These are phyloP conservation scores for Diversispora epigaea DNA, from an alignment of 192 early-diverging fungal species.

Conservation along the genomic window DNA sequence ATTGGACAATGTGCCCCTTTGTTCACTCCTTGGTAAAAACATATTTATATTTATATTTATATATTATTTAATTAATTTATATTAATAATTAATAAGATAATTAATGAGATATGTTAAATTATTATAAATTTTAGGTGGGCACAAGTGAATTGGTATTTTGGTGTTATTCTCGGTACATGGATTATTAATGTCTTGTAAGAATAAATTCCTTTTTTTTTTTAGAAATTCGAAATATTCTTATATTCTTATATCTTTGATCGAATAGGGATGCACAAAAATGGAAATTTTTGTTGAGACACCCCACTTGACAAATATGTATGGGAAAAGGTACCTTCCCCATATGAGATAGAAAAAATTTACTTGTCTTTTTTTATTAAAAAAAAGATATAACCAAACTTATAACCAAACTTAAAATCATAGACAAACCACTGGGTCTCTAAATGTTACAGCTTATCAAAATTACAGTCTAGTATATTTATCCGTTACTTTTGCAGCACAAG, in stretches of 20 bases:
- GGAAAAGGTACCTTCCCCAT: not conserved
- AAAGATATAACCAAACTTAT: constrained; percentile 2
- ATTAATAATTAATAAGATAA: too few relatives aligned
- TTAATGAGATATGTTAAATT: too few relatives aligned
- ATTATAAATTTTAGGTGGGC: constrained; percentile 45
- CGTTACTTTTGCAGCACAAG: constrained; percentile 59
- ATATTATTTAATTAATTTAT: constrained; percentile 4
- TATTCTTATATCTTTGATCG: not conserved
- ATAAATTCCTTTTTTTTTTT: not conserved
- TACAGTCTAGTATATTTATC: constrained; percentile 62
- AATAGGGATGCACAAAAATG: constrained; percentile 10
- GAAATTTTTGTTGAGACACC: not conserved
- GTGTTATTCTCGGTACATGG: constrained; percentile 50
- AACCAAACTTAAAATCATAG: constrained; percentile 53
- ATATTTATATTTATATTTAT: constrained; percentile 46
- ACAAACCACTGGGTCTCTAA: constrained; percentile 40
- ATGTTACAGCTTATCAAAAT: constrained; percentile 51
- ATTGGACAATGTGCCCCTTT: constrained; percentile 54
- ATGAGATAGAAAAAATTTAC: too few relatives aligned
- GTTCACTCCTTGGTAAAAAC: constrained; percentile 68
- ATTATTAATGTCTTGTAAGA: constrained; percentile 25
- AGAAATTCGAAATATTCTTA: not conserved
- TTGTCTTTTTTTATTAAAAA: too few relatives aligned
- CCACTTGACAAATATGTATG: constrained; percentile 15
- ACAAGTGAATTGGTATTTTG: constrained; percentile 64